Conservation (phyloP, 2,329 filamentous ascomycete genomes). For the Pseudogymnoascus sp. region DNA sequence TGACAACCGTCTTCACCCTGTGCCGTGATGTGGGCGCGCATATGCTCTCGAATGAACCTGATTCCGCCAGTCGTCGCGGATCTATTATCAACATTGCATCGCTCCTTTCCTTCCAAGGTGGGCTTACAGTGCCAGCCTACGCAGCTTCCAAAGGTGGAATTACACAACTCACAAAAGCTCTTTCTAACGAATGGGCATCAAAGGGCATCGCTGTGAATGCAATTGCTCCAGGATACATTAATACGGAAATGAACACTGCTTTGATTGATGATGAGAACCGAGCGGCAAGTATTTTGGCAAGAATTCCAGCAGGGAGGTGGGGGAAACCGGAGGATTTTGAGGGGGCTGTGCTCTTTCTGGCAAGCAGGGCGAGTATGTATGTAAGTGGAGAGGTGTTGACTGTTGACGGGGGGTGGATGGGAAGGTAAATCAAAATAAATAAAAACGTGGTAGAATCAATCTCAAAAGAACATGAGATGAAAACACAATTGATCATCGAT, state of each 20-base stretch:
- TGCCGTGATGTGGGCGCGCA: constrained; percentile 70
- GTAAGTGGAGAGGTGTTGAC: constrained; percentile 74
- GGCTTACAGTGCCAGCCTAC: constrained; percentile 78
- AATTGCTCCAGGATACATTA: constrained; percentile 83
- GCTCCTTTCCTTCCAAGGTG: constrained; percentile 75
- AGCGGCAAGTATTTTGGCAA: constrained; percentile 62
- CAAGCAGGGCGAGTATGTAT: constrained; percentile 66
- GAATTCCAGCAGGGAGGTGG: constrained; percentile 81
- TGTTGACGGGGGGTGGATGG: constrained; percentile 93
- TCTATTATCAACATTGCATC: constrained; percentile 75
- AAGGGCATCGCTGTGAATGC: constrained; percentile 78
- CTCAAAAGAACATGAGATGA: not conserved
- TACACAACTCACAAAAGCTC: constrained; percentile 71
- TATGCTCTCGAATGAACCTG: constrained; percentile 52
- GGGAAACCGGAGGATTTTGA: constrained; percentile 81
- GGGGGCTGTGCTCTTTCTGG: constrained; percentile 69
- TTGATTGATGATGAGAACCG: constrained; percentile 64
- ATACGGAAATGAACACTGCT: constrained; percentile 85
- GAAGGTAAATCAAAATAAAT: constrained; percentile 42
- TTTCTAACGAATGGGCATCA: constrained; percentile 77
- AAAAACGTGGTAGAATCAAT: not conserved
- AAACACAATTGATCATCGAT: not conserved
- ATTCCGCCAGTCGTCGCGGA: constrained; percentile 44
- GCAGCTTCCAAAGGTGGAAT: constrained; percentile 76
- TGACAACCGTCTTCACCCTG: constrained; percentile 71